Base-by-base conservation (phyloP, 2,329 filamentous ascomycete species). In the Colletotrichum simmondsii region DNA sequence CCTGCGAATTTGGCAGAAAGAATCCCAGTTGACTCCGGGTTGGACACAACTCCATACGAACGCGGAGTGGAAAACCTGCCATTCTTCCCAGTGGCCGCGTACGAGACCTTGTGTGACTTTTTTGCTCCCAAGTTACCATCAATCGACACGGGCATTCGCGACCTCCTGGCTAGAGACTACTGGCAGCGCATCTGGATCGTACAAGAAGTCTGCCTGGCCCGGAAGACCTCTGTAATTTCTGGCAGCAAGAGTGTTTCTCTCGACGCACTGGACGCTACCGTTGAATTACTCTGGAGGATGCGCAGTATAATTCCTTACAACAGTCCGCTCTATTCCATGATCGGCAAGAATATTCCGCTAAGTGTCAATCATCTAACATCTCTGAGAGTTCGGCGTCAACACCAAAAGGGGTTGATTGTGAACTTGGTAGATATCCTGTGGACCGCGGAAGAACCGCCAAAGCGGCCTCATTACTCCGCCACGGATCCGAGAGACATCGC, bases 131-230 rank as follows among this genome's bases (percentile, higher is more conserved):
- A 4, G 53, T 14, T 4, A 26, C 53, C 53, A n/a, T 57, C 19
- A 46, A 68, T 76, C 28, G 1, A 57, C 57, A 5, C 1, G 0
- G 57, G 57, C 4, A 0, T 72, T 1, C 10, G 10, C 14, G 22
- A 56, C 30, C 7, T 61, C 81, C 7, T 83, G 79, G 35, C 77
- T 81, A 75, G 77, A 63, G 75, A 79, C 7, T 83, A 83, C 69
- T 83, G 81, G 82, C 75, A 63, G 8, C 74, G 82, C 37, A 56
- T 83, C 0, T 82, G 80, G 79, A 76, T 81, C 11, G 75, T 80
- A 5, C 80, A 80, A 64, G 79, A 81, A 64, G 74, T 81, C 16
- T 74, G 74, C 37, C 77, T 79, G 32, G 77, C 79, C 1, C 66
- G 32, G 4, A 14, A 61, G 0, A 74, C 76, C 19, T 63, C 24